These are phyloP conservation scores for Irpex sp. DNA, from an alignment of 1,284 basidiomycete genomes.

Conservation along the genomic window DNA sequence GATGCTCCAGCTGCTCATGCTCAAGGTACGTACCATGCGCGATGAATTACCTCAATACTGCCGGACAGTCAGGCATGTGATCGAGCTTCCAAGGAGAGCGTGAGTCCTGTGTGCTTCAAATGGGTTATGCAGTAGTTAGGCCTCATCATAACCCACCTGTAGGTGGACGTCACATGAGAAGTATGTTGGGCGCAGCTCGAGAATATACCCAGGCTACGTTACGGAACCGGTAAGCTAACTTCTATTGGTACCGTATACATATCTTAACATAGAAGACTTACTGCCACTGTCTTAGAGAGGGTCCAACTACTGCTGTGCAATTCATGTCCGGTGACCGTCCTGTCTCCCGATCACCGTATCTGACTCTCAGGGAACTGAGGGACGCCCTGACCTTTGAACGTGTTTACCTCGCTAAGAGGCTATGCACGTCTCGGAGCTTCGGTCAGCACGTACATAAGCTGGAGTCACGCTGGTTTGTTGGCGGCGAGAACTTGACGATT, in stretches of 20 bases:
- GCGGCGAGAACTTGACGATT: too few relatives aligned
- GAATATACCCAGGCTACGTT: background rate
- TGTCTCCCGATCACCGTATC: too few relatives aligned
- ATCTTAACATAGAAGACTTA: background rate
- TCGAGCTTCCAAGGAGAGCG: background rate
- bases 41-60: background rate
- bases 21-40: too few relatives aligned
- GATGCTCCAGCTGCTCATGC: too few relatives aligned
- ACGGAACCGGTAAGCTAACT: background rate
- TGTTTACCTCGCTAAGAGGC: too few relatives aligned
- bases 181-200: background rate
- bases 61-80: background rate
- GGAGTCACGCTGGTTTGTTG: too few relatives aligned
- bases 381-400: too few relatives aligned
- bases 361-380: too few relatives aligned
- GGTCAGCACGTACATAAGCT: too few relatives aligned
- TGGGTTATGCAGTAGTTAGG: background rate
- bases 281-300: background rate
- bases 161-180: background rate
- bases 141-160: background rate
- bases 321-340: too few relatives aligned
- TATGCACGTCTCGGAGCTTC: too few relatives aligned
- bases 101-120: background rate
- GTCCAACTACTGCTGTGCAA: too few relatives aligned
- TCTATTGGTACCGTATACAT: background rate